Conservation (phyloP, 208 protist species). For the Trypanosomatidae sp. region DNA sequence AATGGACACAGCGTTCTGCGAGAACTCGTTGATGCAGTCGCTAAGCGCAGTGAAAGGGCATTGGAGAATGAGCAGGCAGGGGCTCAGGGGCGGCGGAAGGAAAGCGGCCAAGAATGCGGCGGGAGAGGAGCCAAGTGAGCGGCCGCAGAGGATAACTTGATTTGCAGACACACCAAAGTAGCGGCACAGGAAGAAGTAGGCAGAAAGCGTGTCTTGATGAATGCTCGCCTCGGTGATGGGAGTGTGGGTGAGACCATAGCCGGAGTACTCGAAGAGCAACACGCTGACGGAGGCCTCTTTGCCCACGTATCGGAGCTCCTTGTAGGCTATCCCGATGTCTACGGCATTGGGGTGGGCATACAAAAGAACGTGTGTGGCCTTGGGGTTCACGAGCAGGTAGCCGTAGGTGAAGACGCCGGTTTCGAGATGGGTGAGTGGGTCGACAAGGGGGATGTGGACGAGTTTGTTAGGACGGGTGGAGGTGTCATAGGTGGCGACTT, state of each 20-base stretch:
- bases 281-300: conserved; percentile 56
- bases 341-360: conserved; percentile 89
- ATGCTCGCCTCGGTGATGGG: conserved; percentile 62
- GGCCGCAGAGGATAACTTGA: conserved; percentile 73
- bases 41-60: conserved; percentile 77
- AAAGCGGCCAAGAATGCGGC: conserved; percentile 48
- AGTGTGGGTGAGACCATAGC: conserved; percentile 68
- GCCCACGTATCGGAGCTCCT: conserved; percentile 62
- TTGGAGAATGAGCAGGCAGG: conserved; percentile 66
- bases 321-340: conserved; percentile 79
- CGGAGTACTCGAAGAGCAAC: conserved; percentile 78
- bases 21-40: conserved; percentile 75
- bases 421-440: conserved; percentile 40
- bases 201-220: conserved; percentile 61
- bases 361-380: conserved; percentile 62
- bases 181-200: conserved; percentile 62
- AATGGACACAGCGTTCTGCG: conserved; percentile 58
- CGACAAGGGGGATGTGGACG: conserved; percentile 65
- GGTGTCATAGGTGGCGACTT: conserved; percentile 56
- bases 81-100: conserved; percentile 36
- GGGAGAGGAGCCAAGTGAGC: conserved; percentile 75
- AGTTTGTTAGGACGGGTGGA: conserved; percentile 39
- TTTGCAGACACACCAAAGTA: conserved; percentile 52
- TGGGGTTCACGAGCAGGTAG: conserved; percentile 49
- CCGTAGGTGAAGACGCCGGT: conserved; percentile 65